Evolutionary conservation across 106 monocot species (phyloP).

Genomic region (Cymbidium sinense): DNA sequence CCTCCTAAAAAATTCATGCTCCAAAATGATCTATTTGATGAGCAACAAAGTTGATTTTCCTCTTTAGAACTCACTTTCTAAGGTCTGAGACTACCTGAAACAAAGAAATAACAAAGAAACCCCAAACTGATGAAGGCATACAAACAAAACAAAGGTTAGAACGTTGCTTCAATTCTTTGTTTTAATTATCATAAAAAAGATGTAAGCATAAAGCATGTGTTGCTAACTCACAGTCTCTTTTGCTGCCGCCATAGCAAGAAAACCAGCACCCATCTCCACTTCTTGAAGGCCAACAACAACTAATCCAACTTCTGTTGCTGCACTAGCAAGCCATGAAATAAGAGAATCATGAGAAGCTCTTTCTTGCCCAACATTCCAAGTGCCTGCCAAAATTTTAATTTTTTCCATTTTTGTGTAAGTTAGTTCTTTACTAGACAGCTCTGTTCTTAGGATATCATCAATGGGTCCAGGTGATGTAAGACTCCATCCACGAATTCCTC

Average conservation of each 20-base stretch:
- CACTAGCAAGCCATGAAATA: slow-evolving; percentile 72
- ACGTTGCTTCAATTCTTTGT: neutral
- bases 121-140: neutral
- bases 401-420: slow-evolving; percentile 58
- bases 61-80: neutral
- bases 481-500: slow-evolving; percentile 90
- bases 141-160: neutral
- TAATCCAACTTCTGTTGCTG: slow-evolving; percentile 65
- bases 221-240: slow-evolving; percentile 79
- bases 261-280: slow-evolving; percentile 98
- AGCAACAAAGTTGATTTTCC: neutral
- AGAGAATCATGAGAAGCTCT: slow-evolving; percentile 84
- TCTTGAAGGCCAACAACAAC: slow-evolving; percentile 95
- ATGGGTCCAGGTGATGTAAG: slow-evolving; percentile 64
- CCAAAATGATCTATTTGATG: neutral
- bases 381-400: slow-evolving; percentile 72
- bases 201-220: neutral
- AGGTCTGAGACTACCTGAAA: neutral
- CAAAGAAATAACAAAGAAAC: neutral
- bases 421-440: slow-evolving; percentile 49
- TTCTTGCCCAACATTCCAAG: slow-evolving; percentile 98
- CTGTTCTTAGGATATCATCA: slow-evolving; percentile 56
- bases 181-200: neutral
- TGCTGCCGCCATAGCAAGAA: slow-evolving; percentile 92
- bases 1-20: neutral